Evolutionary conservation across 192 early-diverging fungal genomes (phyloP), one percentile per base, ranked within the genome.

Genomic region (Backusella psychrophila): DNA sequence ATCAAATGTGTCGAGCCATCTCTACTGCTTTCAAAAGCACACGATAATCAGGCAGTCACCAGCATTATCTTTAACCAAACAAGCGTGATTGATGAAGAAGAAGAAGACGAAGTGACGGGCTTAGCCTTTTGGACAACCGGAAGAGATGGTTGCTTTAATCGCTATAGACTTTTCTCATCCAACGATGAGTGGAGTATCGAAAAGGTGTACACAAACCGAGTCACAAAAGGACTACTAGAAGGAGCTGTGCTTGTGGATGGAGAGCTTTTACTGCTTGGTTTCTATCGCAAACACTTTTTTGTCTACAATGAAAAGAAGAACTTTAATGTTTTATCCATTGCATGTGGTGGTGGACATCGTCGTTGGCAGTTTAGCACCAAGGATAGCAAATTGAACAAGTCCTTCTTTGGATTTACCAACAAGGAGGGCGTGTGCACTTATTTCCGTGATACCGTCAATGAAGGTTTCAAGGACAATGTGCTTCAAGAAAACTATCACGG

Each of bases 221-320:
- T 96, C 36, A 95, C 95, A 6, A 86, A 85, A 41, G 95, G 94
- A 7, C 92, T 92, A 89, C 66, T 95, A 34, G 94, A 95, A 80
- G 81, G 83, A 14, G 80, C 86, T 39, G 23, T 87, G 3, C 78
- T 84, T n/a, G 77, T 89, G 35, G 86, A 90, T 63, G 82, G 80
- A 4, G 82, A 86, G 19, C 72, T 93, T 9, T 68, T 92, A 0
- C 80, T 93, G 4, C 83, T 92, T 26, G 91, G 92, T 4, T 96
- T 95, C 77, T 92, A 89, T 76, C 82, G 91, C 33, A 92, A 92
- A 67, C 81, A 89, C 29, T 86, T 95, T 49, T 93, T 93, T 73
- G 84, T 94, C 0, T 85, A 89, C 65, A 94, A 96, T 74, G 87
- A 90, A 66, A 82, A 82, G 6, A 90, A 90, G 73, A 84, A 89